Evolutionary conservation across 2,329 filamentous ascomycete species (phyloP).

Genomic region (Moelleriella libera): DNA sequence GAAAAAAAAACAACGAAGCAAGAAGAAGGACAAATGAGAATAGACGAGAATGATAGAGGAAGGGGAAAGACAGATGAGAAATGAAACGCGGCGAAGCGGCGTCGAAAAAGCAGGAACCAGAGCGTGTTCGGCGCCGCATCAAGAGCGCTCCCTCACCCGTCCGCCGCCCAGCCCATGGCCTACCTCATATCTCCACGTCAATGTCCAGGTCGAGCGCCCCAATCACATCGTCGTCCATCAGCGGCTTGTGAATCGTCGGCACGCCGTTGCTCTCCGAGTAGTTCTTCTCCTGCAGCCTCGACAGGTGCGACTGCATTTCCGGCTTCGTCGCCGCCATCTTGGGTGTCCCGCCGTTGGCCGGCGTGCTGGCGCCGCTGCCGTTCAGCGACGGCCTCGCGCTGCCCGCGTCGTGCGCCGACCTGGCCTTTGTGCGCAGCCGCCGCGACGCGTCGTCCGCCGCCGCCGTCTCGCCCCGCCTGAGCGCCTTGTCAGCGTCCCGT

Average conservation of each 20-base stretch:
- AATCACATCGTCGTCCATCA: conserved; percentile 88
- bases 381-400: conserved; percentile 32
- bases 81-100: too few relatives aligned
- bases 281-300: conserved; percentile 38
- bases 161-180: too few relatives aligned
- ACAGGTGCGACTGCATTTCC: conserved; percentile 33
- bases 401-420: conserved; percentile 52
- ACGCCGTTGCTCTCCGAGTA: conserved; percentile 44
- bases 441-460: conserved; percentile 44
- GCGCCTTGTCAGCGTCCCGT: conserved; percentile 44
- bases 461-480: conserved; percentile 50
- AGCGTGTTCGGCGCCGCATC: too few relatives aligned
- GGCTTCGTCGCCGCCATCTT: conserved; percentile 28
- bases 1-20: too few relatives aligned
- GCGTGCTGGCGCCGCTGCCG: conserved; percentile 34
- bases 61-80: too few relatives aligned
- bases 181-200: conserved; percentile 66
- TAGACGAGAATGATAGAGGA: too few relatives aligned
- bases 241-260: conserved; percentile 59
- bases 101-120: too few relatives aligned
- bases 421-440: conserved; percentile 51
- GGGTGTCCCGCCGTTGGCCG: conserved; percentile 35
- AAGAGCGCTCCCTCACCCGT: too few relatives aligned
- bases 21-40: too few relatives aligned
- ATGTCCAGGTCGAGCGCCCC: conserved; percentile 80